These are phyloP conservation scores for Moniliella sp. DNA, from an alignment of 1,284 basidiomycete species.

Conservation along the genomic window DNA sequence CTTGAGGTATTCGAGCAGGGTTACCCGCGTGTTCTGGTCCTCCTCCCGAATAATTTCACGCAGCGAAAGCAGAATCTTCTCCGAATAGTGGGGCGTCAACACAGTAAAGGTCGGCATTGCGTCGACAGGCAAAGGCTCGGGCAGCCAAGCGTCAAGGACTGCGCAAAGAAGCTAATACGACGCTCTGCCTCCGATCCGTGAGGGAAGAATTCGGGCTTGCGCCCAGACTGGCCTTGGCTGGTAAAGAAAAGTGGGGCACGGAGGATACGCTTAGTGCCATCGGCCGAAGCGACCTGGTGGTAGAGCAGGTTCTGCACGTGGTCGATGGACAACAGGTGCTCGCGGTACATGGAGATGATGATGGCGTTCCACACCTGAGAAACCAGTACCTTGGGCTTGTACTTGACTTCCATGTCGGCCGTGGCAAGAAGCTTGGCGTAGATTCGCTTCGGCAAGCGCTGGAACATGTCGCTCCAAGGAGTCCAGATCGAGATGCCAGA, in stretches of 20 bases:
- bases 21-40: conserved; percentile 34
- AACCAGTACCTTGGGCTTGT: conserved; percentile 34
- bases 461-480: conserved; percentile 34
- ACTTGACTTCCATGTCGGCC: conserved; percentile 34
- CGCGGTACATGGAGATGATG: conserved; percentile 34
- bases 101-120: conserved; percentile 34
- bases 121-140: conserved; percentile 31
- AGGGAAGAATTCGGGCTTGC: conserved; percentile 33
- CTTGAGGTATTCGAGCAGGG: conserved; percentile 49
- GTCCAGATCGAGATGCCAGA: conserved; percentile 34
- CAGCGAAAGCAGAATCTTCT: conserved; percentile 32
- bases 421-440: conserved; percentile 33
- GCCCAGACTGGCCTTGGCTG: conserved; percentile 29
- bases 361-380: conserved; percentile 34
- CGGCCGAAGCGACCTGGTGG: conserved; percentile 30
- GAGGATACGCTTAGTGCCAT: conserved; percentile 31
- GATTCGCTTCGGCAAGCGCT: conserved; percentile 33
- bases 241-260: conserved; percentile 34
- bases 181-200: conserved; percentile 33
- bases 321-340: conserved; percentile 32
- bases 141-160: conserved; percentile 27
- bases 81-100: conserved; percentile 31
- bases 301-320: conserved; percentile 34
- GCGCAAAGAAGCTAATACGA: conserved; percentile 33
- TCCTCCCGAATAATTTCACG: conserved; percentile 34